Base-by-base conservation (phyloP, 257 asterid species). In the Forsythia viridissima region DNA sequence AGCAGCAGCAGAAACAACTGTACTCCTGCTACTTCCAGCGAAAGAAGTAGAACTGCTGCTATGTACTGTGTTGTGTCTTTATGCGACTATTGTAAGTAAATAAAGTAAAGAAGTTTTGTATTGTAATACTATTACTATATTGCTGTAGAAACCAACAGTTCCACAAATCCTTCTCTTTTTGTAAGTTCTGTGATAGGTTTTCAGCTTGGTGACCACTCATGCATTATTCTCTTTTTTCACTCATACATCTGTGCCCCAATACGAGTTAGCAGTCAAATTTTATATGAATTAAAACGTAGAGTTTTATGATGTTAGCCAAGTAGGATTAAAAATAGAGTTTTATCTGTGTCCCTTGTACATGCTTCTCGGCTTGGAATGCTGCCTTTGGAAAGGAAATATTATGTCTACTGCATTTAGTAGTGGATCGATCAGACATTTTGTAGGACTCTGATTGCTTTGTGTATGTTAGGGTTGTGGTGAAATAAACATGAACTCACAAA, bases 401-500 rank as follows among this genome's bases (percentile, higher is more conserved):
- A 24, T 41, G 48, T 57, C 36, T 12, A 24, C 3, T 51, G 59
- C 46, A 30, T 67, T 66, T 20, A 37, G 39, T 79, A 51, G 61
- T 80, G 80, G 52, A 55, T 39, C 8, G 40, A 41, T 41, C 10
- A 6, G 38, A 39, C 8, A 77, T 21, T 38, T 34, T 21, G 6
- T 70, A 8, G 21, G 20, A 72, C 51, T 72, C 42, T 77, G 46
- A 61, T 70, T 21, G 42, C 42, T 67, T 61, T 70, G 43, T 38
- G 37, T 42, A 30, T 15, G 42, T 66, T 55, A 57, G 20, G 34
- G 38, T 37, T 51, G 57, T 72, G 61, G 12, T 24, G 75, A 21
- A 40, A 52, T 76, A 52, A 48, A 75, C 55, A 40, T 82, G 71
- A 59, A 42, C 77, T 69, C n/a, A 40, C 73, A 78, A 76, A 63